Evolutionary conservation across 202 grass and related monocot genomes (phyloP).

Genomic region (Dendrocalamus latiflorus): DNA sequence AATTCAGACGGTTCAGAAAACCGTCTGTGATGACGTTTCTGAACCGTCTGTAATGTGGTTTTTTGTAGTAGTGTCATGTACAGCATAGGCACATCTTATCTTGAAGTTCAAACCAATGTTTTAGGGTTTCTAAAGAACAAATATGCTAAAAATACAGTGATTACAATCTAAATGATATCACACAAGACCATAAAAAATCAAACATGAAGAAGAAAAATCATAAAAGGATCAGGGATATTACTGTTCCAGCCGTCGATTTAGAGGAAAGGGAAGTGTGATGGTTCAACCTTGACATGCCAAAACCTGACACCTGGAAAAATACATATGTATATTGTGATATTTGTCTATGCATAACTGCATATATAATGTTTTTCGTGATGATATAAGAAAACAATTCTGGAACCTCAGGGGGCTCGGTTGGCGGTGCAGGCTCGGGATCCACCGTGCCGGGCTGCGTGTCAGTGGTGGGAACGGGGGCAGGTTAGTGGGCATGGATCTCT

Average conservation of each 20-base stretch:
- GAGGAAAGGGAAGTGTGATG: constrained; percentile 96
- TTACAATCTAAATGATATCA: not conserved
- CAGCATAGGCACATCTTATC: not conserved
- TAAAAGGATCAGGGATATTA: constrained; percentile 37
- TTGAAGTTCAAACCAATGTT: not conserved
- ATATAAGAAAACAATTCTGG: no score
- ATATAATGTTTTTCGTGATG: not conserved
- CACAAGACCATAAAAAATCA: not conserved
- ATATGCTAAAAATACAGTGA: not conserved
- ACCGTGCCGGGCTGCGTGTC: no score
- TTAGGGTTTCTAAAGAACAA: not conserved
- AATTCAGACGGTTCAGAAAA: no score
- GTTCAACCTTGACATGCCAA: constrained; percentile 99
- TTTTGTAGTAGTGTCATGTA: not conserved
- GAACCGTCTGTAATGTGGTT: no score
- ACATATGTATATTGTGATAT: constrained; percentile 9
- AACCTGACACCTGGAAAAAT: constrained; percentile 82
- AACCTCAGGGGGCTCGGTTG: no score
- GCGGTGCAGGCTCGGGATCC: no score
- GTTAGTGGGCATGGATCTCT: no score
- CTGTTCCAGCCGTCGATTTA: constrained; percentile 93
- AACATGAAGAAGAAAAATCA: constrained; percentile 14
- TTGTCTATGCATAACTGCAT: not conserved
- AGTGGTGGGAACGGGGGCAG: no score
- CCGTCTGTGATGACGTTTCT: no score